Evolutionary conservation across 1,284 basidiomycete genomes (phyloP).

Genomic region (Tylopilus orsonianus): DNA sequence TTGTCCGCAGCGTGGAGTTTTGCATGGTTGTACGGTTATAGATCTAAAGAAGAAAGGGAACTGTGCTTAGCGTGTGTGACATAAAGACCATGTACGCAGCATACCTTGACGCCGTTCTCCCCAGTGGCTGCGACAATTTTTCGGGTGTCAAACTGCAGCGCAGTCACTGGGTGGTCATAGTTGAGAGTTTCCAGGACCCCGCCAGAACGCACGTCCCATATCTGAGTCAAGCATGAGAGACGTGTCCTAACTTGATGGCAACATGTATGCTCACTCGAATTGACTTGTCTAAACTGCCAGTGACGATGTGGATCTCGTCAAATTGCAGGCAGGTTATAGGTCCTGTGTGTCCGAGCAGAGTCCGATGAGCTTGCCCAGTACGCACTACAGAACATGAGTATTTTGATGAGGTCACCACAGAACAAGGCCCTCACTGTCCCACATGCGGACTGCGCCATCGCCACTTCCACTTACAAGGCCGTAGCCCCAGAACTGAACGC

Average conservation of each 20-base stretch:
- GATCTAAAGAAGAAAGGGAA: conserved; percentile 49
- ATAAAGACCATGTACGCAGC: conserved; percentile 14
- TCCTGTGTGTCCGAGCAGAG: conserved; percentile 89
- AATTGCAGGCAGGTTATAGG: conserved; percentile 97
- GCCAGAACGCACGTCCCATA: conserved; percentile 96
- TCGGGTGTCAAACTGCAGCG: conserved; percentile 91
- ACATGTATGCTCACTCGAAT: conserved; percentile 61
- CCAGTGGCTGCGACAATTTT: conserved; percentile 95
- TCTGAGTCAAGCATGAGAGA: conserved; percentile 44
- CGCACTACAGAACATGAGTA: conserved; percentile 64
- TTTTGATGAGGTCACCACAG: conserved; percentile 2
- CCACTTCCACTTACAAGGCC: conserved; percentile 95
- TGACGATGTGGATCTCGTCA: conserved; percentile 92
- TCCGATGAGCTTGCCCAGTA: conserved; percentile 95
- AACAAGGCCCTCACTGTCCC: conserved; percentile 81
- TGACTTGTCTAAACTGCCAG: conserved; percentile 93
- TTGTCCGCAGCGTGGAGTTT: conserved; percentile 79
- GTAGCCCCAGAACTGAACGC: conserved; percentile 98
- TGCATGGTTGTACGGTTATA: conserved; percentile 96
- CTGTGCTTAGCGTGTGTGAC: conserved; percentile 1
- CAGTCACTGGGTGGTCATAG: conserved; percentile 90
- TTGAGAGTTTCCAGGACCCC: conserved; percentile 85
- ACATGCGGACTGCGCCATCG: conserved; percentile 97
- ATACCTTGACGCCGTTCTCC: conserved; percentile 89
- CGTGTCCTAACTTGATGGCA: neutral